phyloP scores from a whole-genome alignment of 345 rosid species.

The Citrus sp. region DNA sequence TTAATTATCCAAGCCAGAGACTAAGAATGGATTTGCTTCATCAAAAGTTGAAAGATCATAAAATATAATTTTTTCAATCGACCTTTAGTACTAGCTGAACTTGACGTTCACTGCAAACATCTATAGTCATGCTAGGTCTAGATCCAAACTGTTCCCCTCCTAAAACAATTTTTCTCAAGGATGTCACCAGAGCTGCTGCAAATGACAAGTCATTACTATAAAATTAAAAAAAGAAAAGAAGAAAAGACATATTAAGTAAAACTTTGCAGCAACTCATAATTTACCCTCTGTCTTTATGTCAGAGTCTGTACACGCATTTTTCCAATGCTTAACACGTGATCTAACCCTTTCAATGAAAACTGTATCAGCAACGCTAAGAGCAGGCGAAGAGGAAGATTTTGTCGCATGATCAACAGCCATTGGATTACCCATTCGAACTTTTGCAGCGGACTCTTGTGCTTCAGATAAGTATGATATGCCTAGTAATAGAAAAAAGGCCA shows the following conservation, averaged over 20 bases:
- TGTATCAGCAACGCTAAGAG: slow-evolving; percentile 60
- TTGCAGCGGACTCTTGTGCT: slow-evolving; percentile 72
- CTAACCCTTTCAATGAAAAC: slow-evolving; percentile 63
- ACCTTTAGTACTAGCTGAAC: slow-evolving; percentile 73
- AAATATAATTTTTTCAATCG: slow-evolving; percentile 12
- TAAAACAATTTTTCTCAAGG: slow-evolving; percentile 53
- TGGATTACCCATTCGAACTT: slow-evolving; percentile 53
- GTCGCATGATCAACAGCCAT: slow-evolving; percentile 23
- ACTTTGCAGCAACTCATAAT: background rate
- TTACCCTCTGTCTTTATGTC: slow-evolving; percentile 48
- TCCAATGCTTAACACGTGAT: slow-evolving; percentile 72
- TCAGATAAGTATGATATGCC: slow-evolving; percentile 87
- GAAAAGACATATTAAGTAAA: background rate
- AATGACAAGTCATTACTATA: slow-evolving; percentile 11
- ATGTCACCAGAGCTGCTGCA: slow-evolving; percentile 55
- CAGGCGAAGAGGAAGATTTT: slow-evolving; percentile 36
- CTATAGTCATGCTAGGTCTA: slow-evolving; percentile 72
- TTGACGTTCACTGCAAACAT: slow-evolving; percentile 85
- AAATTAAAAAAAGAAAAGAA: slow-evolving; percentile 5
- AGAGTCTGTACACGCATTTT: slow-evolving; percentile 40
- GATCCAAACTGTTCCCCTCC: slow-evolving; percentile 59
- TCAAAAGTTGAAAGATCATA: background rate
- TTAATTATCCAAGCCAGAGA: slow-evolving; percentile 1
- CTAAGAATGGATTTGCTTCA: background rate
- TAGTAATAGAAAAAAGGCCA: slow-evolving; percentile 19